Conservation (phyloP, 2,329 filamentous ascomycete species). For the Calonectria montana region DNA sequence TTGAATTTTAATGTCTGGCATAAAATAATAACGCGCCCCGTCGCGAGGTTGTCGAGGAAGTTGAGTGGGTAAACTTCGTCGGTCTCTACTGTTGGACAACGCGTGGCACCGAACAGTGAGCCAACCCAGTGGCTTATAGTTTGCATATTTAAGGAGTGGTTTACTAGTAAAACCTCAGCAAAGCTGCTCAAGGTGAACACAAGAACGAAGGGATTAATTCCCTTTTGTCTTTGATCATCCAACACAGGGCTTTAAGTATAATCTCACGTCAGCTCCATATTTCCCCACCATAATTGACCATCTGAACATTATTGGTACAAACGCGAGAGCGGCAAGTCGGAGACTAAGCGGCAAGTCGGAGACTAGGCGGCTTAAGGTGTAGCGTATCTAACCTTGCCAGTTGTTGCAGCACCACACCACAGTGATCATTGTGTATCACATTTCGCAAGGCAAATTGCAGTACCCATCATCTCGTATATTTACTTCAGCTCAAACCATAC, state of each 20-base stretch:
- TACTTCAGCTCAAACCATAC: not conserved
- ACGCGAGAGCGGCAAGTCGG: too few relatives aligned
- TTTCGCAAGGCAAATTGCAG: not conserved
- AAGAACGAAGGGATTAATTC: not conserved
- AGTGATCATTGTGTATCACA: not conserved
- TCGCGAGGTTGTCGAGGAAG: not conserved
- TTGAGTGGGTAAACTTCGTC: constrained; percentile 1
- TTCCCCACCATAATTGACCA: not conserved
- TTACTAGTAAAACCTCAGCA: not conserved
- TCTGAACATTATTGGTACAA: too few relatives aligned
- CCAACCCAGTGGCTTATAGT: not conserved
- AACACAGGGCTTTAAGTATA: not conserved
- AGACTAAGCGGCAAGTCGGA: too few relatives aligned
- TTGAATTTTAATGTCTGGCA: not conserved
- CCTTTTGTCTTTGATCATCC: not conserved
- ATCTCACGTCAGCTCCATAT: not conserved
- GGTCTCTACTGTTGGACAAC: not conserved
- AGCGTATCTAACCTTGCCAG: too few relatives aligned
- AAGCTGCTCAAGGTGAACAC: not conserved
- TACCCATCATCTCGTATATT: not conserved
- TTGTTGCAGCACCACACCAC: too few relatives aligned
- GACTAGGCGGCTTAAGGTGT: too few relatives aligned
- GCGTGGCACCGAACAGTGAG: not conserved
- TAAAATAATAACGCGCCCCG: not conserved
- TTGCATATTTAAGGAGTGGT: not conserved